These are phyloP conservation scores for Aureobasidium sp. DNA, from an alignment of 2,329 filamentous ascomycete genomes.

Conservation along the genomic window DNA sequence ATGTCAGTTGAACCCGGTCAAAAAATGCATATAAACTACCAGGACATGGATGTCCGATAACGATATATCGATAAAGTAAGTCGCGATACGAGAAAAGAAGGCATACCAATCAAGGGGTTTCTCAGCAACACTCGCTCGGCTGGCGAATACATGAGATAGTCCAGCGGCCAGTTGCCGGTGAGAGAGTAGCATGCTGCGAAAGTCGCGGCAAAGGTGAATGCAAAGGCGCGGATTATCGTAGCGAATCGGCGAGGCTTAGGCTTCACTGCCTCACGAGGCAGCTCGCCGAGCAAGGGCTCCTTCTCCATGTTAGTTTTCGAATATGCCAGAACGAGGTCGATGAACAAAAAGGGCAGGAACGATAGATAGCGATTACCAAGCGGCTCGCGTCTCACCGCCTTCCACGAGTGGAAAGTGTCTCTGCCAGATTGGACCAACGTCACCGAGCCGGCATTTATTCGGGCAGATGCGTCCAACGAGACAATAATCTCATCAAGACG, in stretches of 20 bases:
- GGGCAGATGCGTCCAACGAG: not conserved
- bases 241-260: not conserved
- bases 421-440: not conserved
- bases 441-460: not conserved
- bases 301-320: constrained; percentile 8
- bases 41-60: too few species aligned
- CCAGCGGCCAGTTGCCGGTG: not conserved
- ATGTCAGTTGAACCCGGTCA: not conserved
- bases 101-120: constrained; percentile 36
- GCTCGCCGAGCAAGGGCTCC: not conserved
- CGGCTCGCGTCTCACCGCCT: not conserved
- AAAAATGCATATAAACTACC: too few species aligned
- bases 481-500: not conserved
- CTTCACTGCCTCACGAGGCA: not conserved
- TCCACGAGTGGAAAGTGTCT: constrained; percentile 4
- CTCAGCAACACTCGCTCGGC: constrained; percentile 31
- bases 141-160: constrained; percentile 6
- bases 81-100: not conserved
- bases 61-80: not conserved
- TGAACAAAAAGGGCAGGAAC: not conserved
- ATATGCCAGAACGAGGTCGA: not conserved
- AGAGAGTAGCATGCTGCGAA: not conserved
- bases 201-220: not conserved
- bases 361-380: not conserved
- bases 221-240: not conserved